A percentile compares a stretch with the other conserved stretches of the same genome.
Evolutionary conservation across 495 filamentous ascomycete genomes (phyloP).

Genomic region (Penicillium daleae): DNA sequence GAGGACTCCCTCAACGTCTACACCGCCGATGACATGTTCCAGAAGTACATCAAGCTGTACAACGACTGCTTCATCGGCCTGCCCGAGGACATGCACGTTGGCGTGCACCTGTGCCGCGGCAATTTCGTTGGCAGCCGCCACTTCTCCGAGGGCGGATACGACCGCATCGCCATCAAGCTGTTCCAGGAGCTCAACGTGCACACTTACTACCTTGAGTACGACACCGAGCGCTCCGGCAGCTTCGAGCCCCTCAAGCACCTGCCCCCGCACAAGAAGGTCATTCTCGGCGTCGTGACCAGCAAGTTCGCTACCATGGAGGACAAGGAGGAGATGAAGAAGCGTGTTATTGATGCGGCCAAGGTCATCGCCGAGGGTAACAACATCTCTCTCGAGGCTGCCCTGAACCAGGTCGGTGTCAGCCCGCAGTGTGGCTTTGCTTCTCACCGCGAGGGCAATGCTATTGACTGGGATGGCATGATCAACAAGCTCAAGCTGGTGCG

Average conservation of each 20-base stretch:
- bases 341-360: constrained; percentile 68
- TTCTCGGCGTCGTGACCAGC: constrained; percentile 74
- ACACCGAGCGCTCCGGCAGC: constrained; percentile 72
- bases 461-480: constrained; percentile 69
- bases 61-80: constrained; percentile 69
- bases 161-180: constrained; percentile 76
- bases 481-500: constrained; percentile 69
- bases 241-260: constrained; percentile 78
- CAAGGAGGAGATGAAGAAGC: constrained; percentile 70
- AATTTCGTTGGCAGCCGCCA: constrained; percentile 80
- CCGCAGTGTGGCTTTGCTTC: constrained; percentile 84
- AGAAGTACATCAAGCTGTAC: constrained; percentile 76
- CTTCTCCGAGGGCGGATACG: constrained; percentile 81
- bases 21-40: constrained; percentile 67
- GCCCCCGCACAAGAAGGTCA: constrained; percentile 73
- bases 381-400: constrained; percentile 63
- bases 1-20: constrained; percentile 56
- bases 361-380: constrained; percentile 72
- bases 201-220: constrained; percentile 86
- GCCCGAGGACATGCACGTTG: constrained; percentile 71
- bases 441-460: constrained; percentile 67
- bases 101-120: constrained; percentile 79
- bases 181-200: constrained; percentile 76
- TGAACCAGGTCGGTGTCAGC: constrained; percentile 70
- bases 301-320: constrained; percentile 76